These are phyloP conservation scores for Podaxis mareebaensis DNA, from an alignment of 768 basidiomycete species.

Conservation along the genomic window DNA sequence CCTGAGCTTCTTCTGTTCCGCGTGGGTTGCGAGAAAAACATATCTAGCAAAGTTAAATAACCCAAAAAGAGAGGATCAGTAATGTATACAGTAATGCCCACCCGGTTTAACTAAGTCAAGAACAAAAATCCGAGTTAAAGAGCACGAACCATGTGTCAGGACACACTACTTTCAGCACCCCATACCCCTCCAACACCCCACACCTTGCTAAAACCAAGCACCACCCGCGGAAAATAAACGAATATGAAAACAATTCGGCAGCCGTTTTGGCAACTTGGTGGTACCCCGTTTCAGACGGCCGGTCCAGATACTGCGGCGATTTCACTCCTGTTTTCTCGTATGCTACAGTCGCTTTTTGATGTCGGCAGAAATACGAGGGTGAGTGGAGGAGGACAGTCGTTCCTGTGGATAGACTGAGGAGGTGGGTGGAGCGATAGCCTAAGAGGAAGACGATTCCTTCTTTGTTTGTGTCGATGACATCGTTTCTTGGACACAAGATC, in stretches of 20 bases:
- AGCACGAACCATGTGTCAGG: conserved; percentile 46
- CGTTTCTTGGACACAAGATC: conserved; percentile 66
- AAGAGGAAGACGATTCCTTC: conserved; percentile 83
- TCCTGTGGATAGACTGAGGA: conserved; percentile 82
- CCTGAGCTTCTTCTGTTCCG: conserved; percentile 20
- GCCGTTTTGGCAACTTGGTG: conserved; percentile 74
- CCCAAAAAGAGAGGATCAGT: conserved; percentile 84
- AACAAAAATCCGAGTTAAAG: background rate
- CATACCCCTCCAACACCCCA: conserved; percentile 39
- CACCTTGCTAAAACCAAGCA: conserved; percentile 43
- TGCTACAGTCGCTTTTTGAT: conserved; percentile 35
- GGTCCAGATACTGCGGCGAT: conserved; percentile 20
- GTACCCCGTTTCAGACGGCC: conserved; percentile 25
- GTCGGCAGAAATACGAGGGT: conserved; percentile 68
- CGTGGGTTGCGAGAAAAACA: conserved; percentile 50
- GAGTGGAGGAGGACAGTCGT: conserved; percentile 78
- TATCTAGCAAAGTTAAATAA: conserved; percentile 73
- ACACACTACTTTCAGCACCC: conserved; percentile 35
- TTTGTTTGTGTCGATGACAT: conserved; percentile 79
- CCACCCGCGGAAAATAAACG: conserved; percentile 73
- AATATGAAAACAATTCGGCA: conserved; percentile 75
- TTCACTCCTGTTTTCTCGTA: conserved; percentile 17
- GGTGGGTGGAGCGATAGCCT: conserved; percentile 91
- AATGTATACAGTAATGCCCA: conserved; percentile 83
- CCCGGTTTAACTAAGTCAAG: conserved; percentile 43